These are phyloP conservation scores for Nemania sp. DNA, from an alignment of 2,329 filamentous ascomycete species.

Conservation along the genomic window DNA sequence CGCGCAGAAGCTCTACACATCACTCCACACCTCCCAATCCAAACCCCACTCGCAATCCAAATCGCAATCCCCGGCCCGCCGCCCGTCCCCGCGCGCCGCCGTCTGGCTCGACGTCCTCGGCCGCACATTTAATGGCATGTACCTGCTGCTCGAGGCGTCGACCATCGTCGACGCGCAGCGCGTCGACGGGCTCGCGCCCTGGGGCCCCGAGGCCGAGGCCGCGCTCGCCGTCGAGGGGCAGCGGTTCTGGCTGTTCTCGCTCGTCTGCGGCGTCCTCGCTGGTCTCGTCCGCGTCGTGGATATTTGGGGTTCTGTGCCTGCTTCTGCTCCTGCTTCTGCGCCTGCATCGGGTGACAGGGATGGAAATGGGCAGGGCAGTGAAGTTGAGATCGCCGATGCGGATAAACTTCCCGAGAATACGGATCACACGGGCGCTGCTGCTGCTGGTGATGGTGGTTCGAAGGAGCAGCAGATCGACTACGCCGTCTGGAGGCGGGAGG, in stretches of 20 bases:
- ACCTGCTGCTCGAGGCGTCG: conserved; percentile 66
- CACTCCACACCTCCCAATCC: not conserved
- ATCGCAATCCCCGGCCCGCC: not conserved
- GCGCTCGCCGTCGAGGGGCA: conserved; percentile 63
- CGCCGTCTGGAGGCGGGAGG: conserved; percentile 38
- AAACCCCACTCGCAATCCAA: not conserved
- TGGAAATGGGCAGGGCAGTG: conserved; percentile 7
- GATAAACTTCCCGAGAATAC: not conserved
- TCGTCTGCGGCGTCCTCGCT: conserved; percentile 56
- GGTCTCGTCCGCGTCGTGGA: conserved; percentile 49
- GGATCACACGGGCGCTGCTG: not conserved
- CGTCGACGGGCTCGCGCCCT: conserved; percentile 53
- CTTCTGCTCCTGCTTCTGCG: conserved; percentile 42
- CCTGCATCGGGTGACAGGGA: conserved; percentile 35
- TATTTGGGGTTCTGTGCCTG: conserved; percentile 43
- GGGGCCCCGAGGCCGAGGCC: conserved; percentile 54
- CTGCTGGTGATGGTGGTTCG: not conserved
- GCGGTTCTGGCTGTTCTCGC: conserved; percentile 70
- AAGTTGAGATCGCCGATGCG: not conserved
- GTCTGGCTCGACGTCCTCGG: conserved; percentile 59
- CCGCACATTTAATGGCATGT: conserved; percentile 66
- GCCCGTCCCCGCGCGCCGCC: not conserved
- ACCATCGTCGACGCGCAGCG: conserved; percentile 61
- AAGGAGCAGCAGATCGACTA: conserved; percentile 43
- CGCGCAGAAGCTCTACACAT: conserved; percentile 50